phyloP scores from a whole-genome alignment of 2,329 filamentous ascomycete genomes.

The Penicillium sp. region DNA sequence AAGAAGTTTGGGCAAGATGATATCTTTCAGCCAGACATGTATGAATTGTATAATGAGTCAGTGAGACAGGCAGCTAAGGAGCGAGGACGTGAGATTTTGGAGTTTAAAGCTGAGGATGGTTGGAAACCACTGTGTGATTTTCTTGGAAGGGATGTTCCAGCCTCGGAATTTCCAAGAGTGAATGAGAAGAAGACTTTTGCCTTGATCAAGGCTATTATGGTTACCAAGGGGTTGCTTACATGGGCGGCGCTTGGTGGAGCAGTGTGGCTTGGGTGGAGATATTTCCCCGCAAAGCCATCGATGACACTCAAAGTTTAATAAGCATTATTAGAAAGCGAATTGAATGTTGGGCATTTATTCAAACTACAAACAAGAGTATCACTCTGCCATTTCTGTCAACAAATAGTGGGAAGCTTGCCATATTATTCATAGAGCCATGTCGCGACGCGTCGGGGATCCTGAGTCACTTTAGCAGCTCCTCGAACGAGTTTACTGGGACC shows the following conservation, averaged over 20 bases:
- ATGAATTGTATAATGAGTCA: background rate
- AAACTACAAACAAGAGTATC: no score
- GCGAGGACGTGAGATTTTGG: background rate
- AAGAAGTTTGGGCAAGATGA: background rate
- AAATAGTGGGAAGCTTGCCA: background rate
- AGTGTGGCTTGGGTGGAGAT: background rate
- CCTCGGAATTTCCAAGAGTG: background rate
- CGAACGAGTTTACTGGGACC: slow-evolving; percentile 1
- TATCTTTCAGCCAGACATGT: background rate
- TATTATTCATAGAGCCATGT: slow-evolving; percentile 6
- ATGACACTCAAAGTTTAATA: no score
- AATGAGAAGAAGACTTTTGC: background rate
- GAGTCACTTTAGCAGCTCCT: background rate
- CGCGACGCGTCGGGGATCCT: slow-evolving; percentile 3
- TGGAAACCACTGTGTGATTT: background rate
- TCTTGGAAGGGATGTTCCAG: background rate
- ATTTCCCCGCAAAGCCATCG: background rate
- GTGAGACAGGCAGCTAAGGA: background rate
- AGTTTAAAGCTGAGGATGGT: background rate
- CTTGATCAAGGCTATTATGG: background rate
- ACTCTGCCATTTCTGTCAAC: no score
- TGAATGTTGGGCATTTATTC: no score
- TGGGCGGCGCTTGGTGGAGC: background rate
- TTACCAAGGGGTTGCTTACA: background rate
- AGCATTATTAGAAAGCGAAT: no score